Percentiles rank a stretch among this genome's conserved stretches.
phyloP scores from a whole-genome alignment of 2,329 filamentous ascomycete genomes.

The Monosporascus sp. region DNA sequence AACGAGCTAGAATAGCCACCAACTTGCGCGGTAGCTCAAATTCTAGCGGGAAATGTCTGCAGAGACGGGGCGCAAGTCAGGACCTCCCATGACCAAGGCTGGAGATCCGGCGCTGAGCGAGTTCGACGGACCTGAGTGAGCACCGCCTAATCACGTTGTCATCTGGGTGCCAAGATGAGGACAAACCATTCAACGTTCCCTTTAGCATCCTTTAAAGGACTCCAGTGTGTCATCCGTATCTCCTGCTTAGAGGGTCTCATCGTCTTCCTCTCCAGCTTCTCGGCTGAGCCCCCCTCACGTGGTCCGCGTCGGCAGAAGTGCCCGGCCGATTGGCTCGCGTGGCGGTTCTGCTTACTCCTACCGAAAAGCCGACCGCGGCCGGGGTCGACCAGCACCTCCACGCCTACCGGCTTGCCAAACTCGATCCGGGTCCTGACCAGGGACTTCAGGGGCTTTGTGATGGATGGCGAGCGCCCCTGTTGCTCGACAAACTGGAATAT shows the following conservation, averaged over 20 bases:
- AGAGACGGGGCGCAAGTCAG: not conserved
- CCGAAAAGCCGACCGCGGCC: not conserved
- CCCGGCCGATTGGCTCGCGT: not conserved
- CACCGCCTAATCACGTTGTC: not conserved
- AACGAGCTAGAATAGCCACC: too few species aligned
- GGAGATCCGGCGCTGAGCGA: too few species aligned
- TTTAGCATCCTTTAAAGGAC: constrained; percentile 28
- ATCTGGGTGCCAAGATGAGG: constrained; percentile 23
- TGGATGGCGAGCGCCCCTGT: constrained; percentile 36
- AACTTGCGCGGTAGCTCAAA: too few species aligned
- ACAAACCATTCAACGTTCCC: constrained; percentile 29
- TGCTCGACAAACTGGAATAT: constrained; percentile 50
- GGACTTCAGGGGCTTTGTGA: constrained; percentile 39
- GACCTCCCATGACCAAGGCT: too few species aligned
- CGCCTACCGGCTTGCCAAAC: constrained; percentile 19
- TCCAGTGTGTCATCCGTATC: constrained; percentile 28
- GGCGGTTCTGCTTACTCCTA: not conserved
- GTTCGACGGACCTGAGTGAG: constrained; percentile 10
- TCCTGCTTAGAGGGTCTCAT: constrained; percentile 14
- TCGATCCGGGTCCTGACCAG: constrained; percentile 33
- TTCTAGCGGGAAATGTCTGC: too few species aligned
- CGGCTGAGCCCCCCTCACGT: not conserved
- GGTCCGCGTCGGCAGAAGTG: not conserved
- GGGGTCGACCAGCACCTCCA: constrained; percentile 19
- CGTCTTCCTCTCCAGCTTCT: constrained; percentile 11